Conservation (phyloP, 768 basidiomycete species). For the Suillus tomentosus region DNA sequence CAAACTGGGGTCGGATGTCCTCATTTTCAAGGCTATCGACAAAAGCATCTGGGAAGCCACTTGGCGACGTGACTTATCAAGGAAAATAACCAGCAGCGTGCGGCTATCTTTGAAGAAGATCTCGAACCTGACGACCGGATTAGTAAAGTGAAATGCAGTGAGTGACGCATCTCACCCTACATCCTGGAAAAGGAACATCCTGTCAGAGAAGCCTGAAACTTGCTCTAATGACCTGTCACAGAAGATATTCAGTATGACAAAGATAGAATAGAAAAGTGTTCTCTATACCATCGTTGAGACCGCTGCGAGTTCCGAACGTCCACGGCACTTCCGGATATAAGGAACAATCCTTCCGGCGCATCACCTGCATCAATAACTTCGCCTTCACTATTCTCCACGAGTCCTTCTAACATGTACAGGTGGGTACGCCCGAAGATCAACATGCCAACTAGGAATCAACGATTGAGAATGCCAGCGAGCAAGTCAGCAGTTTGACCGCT, state of each 20-base stretch:
- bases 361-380: conserved; percentile 88
- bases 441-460: conserved; percentile 59
- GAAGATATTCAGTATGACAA: conserved; percentile 1
- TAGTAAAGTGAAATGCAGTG: conserved; percentile 3
- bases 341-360: conserved; percentile 78
- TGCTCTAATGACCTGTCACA: conserved; percentile 72
- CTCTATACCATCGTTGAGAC: conserved; percentile 75
- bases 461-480: conserved; percentile 1
- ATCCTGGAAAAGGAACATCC: conserved; percentile 87
- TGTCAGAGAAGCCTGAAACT: conserved; percentile 75
- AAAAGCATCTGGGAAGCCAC: conserved; percentile 57
- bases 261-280: conserved; percentile 18
- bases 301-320: conserved; percentile 79
- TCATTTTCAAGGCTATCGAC: conserved; percentile 31
- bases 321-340: conserved; percentile 82
- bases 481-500: conserved; percentile 26
- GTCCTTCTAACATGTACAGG: conserved; percentile 87
- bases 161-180: conserved; percentile 67
- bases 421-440: conserved; percentile 85
- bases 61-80: conserved; percentile 64
- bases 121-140: conserved; percentile 59
- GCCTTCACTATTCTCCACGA: conserved; percentile 84
- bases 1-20: background rate
- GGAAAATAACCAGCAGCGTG: conserved; percentile 82
- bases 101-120: conserved; percentile 93